These are phyloP conservation scores for Ambrosiella beaveri DNA, from an alignment of 2,329 filamentous ascomycete genomes.

Conservation along the genomic window DNA sequence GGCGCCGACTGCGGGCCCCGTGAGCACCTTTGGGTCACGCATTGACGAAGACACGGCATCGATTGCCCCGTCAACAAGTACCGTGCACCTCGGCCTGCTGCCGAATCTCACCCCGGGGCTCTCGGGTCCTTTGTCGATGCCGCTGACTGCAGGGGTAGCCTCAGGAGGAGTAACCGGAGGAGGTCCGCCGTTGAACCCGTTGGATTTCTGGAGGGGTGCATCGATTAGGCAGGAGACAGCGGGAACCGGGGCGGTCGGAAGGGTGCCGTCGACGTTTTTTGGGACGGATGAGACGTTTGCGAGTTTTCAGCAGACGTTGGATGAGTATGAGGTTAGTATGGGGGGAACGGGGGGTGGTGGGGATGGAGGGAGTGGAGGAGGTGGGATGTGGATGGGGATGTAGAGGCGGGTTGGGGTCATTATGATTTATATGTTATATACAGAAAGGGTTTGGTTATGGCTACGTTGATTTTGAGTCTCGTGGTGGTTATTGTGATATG, in stretches of 20 bases:
- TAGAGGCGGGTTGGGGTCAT: background rate
- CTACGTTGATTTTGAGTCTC: too few species aligned
- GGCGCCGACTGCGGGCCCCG: slow-evolving; percentile 1
- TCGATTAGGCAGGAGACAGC: slow-evolving; percentile 15
- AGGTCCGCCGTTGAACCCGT: slow-evolving; percentile 6
- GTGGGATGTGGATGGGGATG: slow-evolving; percentile 11
- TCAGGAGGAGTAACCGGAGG: background rate
- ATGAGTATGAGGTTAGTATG: slow-evolving; percentile 20
- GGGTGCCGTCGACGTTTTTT: slow-evolving; percentile 20
- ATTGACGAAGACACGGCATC: slow-evolving; percentile 9
- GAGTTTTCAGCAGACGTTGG: slow-evolving; percentile 23
- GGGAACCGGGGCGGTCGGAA: slow-evolving; percentile 16
- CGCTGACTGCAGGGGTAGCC: too few species aligned
- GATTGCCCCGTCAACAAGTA: slow-evolving; percentile 7
- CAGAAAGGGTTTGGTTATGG: too few species aligned
- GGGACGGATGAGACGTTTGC: slow-evolving; percentile 23
- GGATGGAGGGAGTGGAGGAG: background rate
- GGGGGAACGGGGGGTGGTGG: background rate
- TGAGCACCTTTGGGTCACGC: slow-evolving; percentile 8
- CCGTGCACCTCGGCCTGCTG: background rate
- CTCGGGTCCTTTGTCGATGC: too few species aligned
- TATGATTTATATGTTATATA: too few species aligned
- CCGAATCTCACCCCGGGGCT: background rate
- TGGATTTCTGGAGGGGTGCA: slow-evolving; percentile 11
- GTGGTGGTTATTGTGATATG: too few species aligned